Percentiles rank a stretch among this genome's conserved stretches.
Conservation (phyloP, 305 asterid genomes). For the Plantago coronopus region DNA sequence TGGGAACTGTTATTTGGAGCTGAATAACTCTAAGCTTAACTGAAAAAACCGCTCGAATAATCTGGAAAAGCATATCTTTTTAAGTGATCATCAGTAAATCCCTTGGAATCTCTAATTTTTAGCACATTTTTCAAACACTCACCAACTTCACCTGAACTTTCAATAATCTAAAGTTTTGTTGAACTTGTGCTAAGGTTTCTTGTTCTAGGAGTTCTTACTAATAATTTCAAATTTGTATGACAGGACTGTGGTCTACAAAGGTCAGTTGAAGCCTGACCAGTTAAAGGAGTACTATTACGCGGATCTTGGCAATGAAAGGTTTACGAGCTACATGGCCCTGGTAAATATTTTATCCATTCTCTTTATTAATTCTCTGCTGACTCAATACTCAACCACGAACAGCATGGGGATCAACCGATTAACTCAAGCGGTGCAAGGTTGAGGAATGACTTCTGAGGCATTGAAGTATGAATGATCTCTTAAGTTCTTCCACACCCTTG, state of each 20-base stretch:
- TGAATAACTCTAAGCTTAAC: too few relatives aligned
- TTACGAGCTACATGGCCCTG: constrained; percentile 99
- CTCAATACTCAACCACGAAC: constrained; percentile 94
- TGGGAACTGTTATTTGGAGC: too few relatives aligned
- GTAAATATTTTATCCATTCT: constrained; percentile 89
- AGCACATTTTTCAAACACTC: too few relatives aligned
- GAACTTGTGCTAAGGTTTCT: too few relatives aligned
- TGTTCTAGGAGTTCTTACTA: too few relatives aligned
- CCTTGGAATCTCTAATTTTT: too few relatives aligned
- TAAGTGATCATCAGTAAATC: too few relatives aligned
- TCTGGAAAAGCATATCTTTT: too few relatives aligned
- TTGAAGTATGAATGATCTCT: constrained; percentile 99
- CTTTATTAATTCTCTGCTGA: constrained; percentile 83
- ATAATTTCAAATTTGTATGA: constrained; percentile 17
- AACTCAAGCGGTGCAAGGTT: constrained; percentile 89
- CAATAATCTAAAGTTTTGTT: too few relatives aligned
- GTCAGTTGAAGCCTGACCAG: constrained; percentile 94
- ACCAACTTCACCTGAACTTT: too few relatives aligned
- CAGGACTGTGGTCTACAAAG: constrained; percentile 98
- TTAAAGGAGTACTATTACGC: constrained; percentile 85
- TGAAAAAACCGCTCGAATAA: too few relatives aligned
- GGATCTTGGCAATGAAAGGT: constrained; percentile 99
- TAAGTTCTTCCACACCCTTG: constrained; percentile 99
- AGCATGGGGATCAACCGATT: constrained; percentile 82
- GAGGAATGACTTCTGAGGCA: constrained; percentile 99